Conservation (phyloP, 805 yeast genomes). For the Komagataella phaffii region DNA sequence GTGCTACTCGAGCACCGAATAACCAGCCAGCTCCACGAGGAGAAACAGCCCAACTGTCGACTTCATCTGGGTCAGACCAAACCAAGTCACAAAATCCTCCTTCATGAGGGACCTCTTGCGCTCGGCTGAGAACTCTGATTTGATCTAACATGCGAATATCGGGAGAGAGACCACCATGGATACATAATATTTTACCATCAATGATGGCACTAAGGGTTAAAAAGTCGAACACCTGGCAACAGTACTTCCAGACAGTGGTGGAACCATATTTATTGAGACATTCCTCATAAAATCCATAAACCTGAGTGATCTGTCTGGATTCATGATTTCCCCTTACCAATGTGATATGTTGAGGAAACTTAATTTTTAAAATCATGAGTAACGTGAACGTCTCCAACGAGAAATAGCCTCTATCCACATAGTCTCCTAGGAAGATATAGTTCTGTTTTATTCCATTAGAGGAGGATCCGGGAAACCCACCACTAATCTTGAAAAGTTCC, state of each 20-base stretch:
- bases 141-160: constrained; percentile 97
- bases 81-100: constrained; percentile 97
- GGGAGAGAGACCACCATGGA: constrained; percentile 95
- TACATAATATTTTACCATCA: constrained; percentile 89
- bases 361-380: constrained; percentile 85
- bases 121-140: constrained; percentile 84
- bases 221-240: constrained; percentile 93
- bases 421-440: constrained; percentile 87
- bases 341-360: constrained; percentile 55
- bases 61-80: constrained; percentile 98
- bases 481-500: constrained; percentile 80
- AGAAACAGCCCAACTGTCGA: constrained; percentile 95
- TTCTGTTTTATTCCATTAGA: constrained; percentile 24
- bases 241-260: constrained; percentile 90
- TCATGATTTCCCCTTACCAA: constrained; percentile 97
- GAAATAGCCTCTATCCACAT: constrained; percentile 96
- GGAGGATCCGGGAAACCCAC: constrained; percentile 80
- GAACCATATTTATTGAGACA: constrained; percentile 88
- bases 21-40: constrained; percentile 99
- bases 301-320: constrained; percentile 95
- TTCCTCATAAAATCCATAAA: constrained; percentile 95
- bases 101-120: constrained; percentile 98
- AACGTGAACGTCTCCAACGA: constrained; percentile 88
- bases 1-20: constrained; percentile 85
- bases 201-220: constrained; percentile 90